Base-by-base conservation (phyloP, 805 yeast species). In the Candida bentonensis region DNA sequence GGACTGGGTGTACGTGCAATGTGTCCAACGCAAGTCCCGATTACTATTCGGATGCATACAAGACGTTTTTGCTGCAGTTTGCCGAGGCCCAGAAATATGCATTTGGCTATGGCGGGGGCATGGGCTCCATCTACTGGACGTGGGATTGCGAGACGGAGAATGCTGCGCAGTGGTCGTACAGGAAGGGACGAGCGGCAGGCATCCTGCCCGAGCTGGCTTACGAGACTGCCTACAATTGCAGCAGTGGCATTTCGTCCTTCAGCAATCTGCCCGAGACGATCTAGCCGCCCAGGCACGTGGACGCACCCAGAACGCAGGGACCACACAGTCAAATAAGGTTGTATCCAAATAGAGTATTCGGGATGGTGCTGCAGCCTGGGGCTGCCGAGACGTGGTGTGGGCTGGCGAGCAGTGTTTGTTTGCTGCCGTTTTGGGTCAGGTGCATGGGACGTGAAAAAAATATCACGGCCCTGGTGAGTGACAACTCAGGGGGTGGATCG, bases 31-130 rank as follows among this genome's bases (percentile, higher is more conserved):
- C 55, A 42, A 73, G 69, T 52, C 61, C 69, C 25, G 44, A 48
- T 20, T 55, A 69, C 43, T 85, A 85, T 78, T 64, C 79, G 13
- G 66, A 62, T 5, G 71, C 68, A 23, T 74, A 75, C 59, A 74
- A 70, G 53, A 56, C 56, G 20, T 72, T 73, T 47, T 72, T 79
- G 44, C 73, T 87, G 61, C 72, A 68, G 54, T 83, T 71, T 57
- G 71, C 85, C 34, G 92, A 83, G 62, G 83, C 88, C 42, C 95
- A 86, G 65, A 68, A 86, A 62, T 87, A 83, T 55, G 82, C 88
- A 1, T 78, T 70, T 53, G 81, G 77, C 52, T 66, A 68, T 53
- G 71, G 76, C 48, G 74, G 73, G 28, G 94, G 94, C 33, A 84
- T 94, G 94, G 64, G 64, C 13, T 59, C 53, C 44, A 71, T 82